Base-by-base conservation (phyloP, 257 asterid species). In the Nicotiana knightiana region DNA sequence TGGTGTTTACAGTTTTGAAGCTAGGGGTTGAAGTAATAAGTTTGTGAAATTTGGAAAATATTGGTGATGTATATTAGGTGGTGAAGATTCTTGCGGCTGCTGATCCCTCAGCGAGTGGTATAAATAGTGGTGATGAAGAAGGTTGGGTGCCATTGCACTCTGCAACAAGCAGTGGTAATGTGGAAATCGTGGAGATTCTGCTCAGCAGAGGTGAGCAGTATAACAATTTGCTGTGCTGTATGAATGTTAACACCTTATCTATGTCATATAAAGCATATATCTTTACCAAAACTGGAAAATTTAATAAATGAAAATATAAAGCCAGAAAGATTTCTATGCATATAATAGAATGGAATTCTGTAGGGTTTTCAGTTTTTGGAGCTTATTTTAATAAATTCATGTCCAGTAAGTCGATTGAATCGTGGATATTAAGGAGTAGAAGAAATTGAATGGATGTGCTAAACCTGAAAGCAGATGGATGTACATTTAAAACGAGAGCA, bases 61-160 rank as follows among this genome's bases (percentile, higher is more conserved):
- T 84, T 21, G 33, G 71, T 67, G 85, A 53, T 87, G 90, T 37
- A 26, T 73, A 81, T 85, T 83, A 94, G 99, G 97, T 90, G 82
- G 97, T 94, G 86, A 92, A 88, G 85, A 59, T 93, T 4, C 88
- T 96, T 13, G 88, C 93, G 46, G 93, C 89, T 83, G 91, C 90
- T 76, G 90, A 79, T 63, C 91, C 95, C 24, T 91, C 93, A 4
- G 75, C 86, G 35, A 81, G 86, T 83, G 87, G 86, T 43, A 87
- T 94, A 70, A 96, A 96, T 88, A 82, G 81, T 86, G 86, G 89
- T 8, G 99, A 96, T 58, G 98, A 94, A 82, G 99, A 96, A 89
- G 98, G 98, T 62, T 96, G 99, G 99, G 89, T 90, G n/a, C 98
- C 99, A 0, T 89, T 96, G 81, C 99, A 96, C 82, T 93, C 99